Conservation (phyloP, 2,329 filamentous ascomycete species). For the Leptographium procerum region DNA sequence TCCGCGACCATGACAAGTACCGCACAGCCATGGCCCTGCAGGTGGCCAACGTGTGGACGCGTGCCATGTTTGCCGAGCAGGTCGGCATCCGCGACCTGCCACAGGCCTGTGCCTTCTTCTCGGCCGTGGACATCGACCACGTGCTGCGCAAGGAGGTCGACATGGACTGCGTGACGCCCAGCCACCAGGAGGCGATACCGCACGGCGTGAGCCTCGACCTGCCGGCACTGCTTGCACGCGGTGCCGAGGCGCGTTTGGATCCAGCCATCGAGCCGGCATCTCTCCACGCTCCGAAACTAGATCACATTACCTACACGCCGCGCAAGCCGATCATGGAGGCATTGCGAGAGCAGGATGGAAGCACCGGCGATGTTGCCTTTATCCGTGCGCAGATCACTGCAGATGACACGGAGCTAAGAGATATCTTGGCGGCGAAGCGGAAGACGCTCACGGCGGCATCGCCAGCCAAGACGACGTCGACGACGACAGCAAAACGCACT, state of each 20-base stretch:
- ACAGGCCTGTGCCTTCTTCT: slow-evolving; percentile 91
- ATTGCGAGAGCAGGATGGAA: slow-evolving; percentile 36
- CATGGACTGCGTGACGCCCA: slow-evolving; percentile 93
- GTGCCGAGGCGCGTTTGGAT: slow-evolving; percentile 57
- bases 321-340: slow-evolving; percentile 71
- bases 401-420: slow-evolving; percentile 60
- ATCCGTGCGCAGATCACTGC: slow-evolving; percentile 75
- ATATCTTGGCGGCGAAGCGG: slow-evolving; percentile 54
- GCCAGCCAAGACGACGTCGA: background rate
- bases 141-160: slow-evolving; percentile 97
- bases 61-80: slow-evolving; percentile 95
- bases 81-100: slow-evolving; percentile 92
- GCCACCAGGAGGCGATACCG: slow-evolving; percentile 64
- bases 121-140: slow-evolving; percentile 86
- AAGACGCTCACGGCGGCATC: slow-evolving; percentile 19
- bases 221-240: slow-evolving; percentile 60
- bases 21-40: slow-evolving; percentile 85
- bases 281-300: slow-evolving; percentile 40
- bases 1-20: slow-evolving; percentile 76
- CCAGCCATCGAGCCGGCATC: slow-evolving; percentile 45
- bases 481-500: background rate
- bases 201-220: slow-evolving; percentile 86
- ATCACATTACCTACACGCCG: slow-evolving; percentile 55
- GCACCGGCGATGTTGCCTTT: slow-evolving; percentile 45
- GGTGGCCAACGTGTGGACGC: slow-evolving; percentile 89